Evolutionary conservation across 768 basidiomycete species (phyloP).

Genomic region (Boletus bicolor): DNA sequence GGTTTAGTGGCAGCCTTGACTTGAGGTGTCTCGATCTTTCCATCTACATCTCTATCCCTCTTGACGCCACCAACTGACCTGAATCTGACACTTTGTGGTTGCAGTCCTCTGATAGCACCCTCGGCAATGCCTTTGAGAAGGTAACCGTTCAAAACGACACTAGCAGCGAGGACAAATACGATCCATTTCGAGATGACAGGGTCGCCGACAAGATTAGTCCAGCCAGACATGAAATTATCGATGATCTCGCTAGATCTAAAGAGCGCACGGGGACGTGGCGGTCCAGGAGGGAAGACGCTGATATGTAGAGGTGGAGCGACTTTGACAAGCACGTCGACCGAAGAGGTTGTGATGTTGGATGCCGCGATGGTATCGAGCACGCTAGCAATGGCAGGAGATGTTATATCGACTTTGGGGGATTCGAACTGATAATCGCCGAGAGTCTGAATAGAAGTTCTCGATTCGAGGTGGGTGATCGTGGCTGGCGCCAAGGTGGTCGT

Average conservation of each 20-base stretch:
- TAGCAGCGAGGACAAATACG: conserved; percentile 79
- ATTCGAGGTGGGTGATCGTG: conserved; percentile 45
- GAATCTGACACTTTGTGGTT: conserved; percentile 31
- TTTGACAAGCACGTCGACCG: conserved; percentile 52
- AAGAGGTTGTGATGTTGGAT: conserved; percentile 13
- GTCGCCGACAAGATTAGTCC: conserved; percentile 91
- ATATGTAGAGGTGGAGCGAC: conserved; percentile 60
- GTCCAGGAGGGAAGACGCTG: conserved; percentile 39
- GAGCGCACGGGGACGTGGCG: conserved; percentile 30
- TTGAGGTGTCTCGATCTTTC: conserved; percentile 17
- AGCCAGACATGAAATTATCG: conserved; percentile 85
- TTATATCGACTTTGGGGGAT: conserved; percentile 65
- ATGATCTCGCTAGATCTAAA: conserved; percentile 51
- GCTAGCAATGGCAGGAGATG: conserved; percentile 53
- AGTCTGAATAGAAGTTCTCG: conserved; percentile 12
- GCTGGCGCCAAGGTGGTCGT: conserved; percentile 82
- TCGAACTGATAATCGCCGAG: conserved; percentile 18
- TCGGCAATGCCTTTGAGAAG: conserved; percentile 82
- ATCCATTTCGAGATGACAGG: conserved; percentile 95
- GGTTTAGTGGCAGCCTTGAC: conserved; percentile 11
- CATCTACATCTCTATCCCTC: conserved; percentile 21
- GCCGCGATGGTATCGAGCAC: conserved; percentile 57
- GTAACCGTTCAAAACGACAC: conserved; percentile 89
- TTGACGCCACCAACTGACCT: conserved; percentile 22
- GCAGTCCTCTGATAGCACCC: conserved; percentile 37